These are phyloP conservation scores for Fusarium sp. DNA, from an alignment of 2,329 filamentous ascomycete genomes.

Conservation along the genomic window DNA sequence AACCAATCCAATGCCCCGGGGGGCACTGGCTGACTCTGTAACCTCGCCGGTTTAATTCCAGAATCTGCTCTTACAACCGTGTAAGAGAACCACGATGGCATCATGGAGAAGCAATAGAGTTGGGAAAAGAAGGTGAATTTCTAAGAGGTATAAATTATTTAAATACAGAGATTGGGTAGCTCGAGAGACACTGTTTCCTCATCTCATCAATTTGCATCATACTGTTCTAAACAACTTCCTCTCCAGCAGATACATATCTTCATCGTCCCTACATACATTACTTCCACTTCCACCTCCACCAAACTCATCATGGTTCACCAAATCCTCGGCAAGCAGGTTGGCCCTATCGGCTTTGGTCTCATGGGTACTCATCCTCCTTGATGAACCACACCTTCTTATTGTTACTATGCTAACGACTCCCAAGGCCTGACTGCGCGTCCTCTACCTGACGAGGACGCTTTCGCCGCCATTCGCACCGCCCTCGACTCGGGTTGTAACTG, in stretches of 20 bases:
- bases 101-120: background rate
- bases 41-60: slow-evolving; percentile 8
- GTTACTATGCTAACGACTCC: slow-evolving; percentile 13
- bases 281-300: background rate
- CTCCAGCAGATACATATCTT: background rate
- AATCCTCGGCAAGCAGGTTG: slow-evolving; percentile 34
- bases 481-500: slow-evolving; percentile 52
- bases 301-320: slow-evolving; percentile 34
- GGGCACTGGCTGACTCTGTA: background rate
- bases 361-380: slow-evolving; percentile 28
- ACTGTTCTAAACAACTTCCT: background rate
- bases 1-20: slow-evolving; percentile 12
- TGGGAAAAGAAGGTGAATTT: background rate
- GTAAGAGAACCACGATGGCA: slow-evolving; percentile 2
- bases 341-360: slow-evolving; percentile 39
- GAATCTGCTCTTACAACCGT: slow-evolving; percentile 8
- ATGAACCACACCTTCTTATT: slow-evolving; percentile 27
- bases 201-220: background rate
- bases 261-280: background rate
- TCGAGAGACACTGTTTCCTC: background rate
- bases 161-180: slow-evolving; percentile 2
- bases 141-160: background rate
- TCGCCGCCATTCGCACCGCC: slow-evolving; percentile 62
- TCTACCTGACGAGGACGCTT: slow-evolving; percentile 49
- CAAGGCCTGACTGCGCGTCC: slow-evolving; percentile 32